A percentile compares a stretch with the other conserved stretches of the same genome.
These are phyloP conservation scores for Aspergillus bertholletiae DNA, from an alignment of 495 filamentous ascomycete genomes.

Conservation along the genomic window DNA sequence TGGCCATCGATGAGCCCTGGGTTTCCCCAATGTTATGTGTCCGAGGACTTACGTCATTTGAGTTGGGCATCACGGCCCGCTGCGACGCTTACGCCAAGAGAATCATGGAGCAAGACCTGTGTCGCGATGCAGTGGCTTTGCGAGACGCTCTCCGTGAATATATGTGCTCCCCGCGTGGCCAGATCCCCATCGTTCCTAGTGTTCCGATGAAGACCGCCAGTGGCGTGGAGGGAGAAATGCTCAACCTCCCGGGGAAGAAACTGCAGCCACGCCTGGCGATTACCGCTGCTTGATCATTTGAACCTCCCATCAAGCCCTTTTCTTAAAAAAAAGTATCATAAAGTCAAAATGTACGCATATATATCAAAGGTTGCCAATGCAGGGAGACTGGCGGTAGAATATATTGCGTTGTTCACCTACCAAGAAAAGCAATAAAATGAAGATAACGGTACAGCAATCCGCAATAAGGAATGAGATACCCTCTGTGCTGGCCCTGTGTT, in stretches of 20 bases:
- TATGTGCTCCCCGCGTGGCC: conserved; percentile 20
- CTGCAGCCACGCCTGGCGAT: conserved; percentile 17
- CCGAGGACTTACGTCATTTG: conserved; percentile 30
- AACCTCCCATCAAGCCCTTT: not conserved
- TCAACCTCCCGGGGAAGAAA: not conserved
- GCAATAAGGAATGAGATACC: no score
- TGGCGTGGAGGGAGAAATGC: conserved; percentile 6
- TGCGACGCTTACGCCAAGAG: conserved; percentile 31
- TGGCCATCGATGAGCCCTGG: conserved; percentile 29
- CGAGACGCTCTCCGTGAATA: conserved; percentile 26
- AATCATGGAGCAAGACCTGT: conserved; percentile 26
- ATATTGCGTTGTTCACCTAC: no score
- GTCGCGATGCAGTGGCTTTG: conserved; percentile 26
- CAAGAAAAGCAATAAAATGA: no score
- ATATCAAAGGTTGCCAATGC: no score
- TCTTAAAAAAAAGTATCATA: not conserved
- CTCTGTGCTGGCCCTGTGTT: no score
- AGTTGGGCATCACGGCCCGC: conserved; percentile 36
- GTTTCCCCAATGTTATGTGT: conserved; percentile 30
- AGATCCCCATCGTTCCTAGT: conserved; percentile 2
- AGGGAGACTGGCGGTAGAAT: no score
- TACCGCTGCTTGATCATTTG: conserved; percentile 7
- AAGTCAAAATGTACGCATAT: no score
- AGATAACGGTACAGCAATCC: no score
- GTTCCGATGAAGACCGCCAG: conserved; percentile 7